Conservation (phyloP, 768 basidiomycete genomes). For the Suillus bovinus region DNA sequence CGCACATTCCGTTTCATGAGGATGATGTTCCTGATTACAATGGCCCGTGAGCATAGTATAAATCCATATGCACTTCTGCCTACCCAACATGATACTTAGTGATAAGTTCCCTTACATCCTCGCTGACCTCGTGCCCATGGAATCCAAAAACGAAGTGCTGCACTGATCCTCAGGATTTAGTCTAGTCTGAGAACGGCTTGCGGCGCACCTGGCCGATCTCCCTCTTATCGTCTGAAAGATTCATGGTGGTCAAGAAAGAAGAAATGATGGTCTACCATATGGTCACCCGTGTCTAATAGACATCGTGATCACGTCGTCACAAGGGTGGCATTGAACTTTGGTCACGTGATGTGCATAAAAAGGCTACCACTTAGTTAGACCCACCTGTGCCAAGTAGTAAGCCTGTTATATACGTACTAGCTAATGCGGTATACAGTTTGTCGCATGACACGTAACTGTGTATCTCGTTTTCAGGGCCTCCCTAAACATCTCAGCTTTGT, state of each 20-base stretch:
- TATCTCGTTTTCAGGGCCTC: not conserved
- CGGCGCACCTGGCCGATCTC: constrained; percentile 46
- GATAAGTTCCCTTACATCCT: constrained; percentile 57
- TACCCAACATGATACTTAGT: constrained; percentile 62
- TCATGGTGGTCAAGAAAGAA: constrained; percentile 17
- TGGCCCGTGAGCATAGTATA: not conserved
- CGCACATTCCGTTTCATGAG: constrained; percentile 68
- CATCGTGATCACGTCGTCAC: not conserved
- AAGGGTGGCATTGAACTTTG: not conserved
- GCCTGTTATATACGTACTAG: not conserved
- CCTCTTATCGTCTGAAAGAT: constrained; percentile 36
- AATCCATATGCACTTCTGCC: not conserved
- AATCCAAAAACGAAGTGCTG: constrained; percentile 77
- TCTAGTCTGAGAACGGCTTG: not conserved
- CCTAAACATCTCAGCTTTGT: not conserved
- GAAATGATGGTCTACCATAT: not conserved
- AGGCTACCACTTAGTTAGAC: not conserved
- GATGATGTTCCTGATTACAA: constrained; percentile 48
- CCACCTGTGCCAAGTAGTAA: not conserved
- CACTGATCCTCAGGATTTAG: not conserved
- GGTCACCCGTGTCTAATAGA: not conserved
- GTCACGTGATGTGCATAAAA: not conserved
- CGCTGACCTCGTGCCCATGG: constrained; percentile 53
- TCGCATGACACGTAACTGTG: not conserved
- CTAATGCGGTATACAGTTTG: not conserved